Conservation (phyloP, 2,329 filamentous ascomycete species). For the Scorias spongiosa region DNA sequence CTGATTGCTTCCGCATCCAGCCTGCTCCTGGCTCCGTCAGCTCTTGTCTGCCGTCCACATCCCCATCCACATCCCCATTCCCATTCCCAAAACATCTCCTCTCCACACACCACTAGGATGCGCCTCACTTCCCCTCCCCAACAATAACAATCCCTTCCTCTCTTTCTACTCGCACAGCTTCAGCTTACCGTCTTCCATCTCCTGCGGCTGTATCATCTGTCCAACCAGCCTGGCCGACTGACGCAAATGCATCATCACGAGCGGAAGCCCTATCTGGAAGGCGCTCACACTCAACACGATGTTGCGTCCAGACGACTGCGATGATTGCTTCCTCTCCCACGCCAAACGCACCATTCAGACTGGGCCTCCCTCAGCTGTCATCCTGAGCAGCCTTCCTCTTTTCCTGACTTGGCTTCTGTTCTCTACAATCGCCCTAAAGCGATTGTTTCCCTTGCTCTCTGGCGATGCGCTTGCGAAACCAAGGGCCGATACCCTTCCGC, state of each 20-base stretch:
- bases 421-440: slow-evolving; percentile 46
- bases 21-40: no score
- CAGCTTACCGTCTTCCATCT: no score
- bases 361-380: slow-evolving; percentile 27
- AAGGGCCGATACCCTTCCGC: slow-evolving; percentile 44
- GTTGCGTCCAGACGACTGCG: slow-evolving; percentile 35
- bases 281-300: slow-evolving; percentile 11
- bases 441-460: slow-evolving; percentile 59
- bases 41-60: no score
- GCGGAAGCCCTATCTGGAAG: neutral
- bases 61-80: no score
- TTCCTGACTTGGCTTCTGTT: slow-evolving; percentile 52
- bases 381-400: slow-evolving; percentile 54
- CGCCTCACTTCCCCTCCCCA: no score
- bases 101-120: no score
- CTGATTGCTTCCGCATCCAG: no score
- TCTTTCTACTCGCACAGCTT: no score
- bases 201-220: no score
- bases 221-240: no score
- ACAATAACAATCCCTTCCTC: no score
- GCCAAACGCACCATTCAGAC: slow-evolving; percentile 13
- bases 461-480: slow-evolving; percentile 26
- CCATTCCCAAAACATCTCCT: no score
- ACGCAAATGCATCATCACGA: neutral
- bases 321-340: slow-evolving; percentile 42